phyloP scores from a whole-genome alignment of 179 eudicot species.

The Silene noctiflora region DNA sequence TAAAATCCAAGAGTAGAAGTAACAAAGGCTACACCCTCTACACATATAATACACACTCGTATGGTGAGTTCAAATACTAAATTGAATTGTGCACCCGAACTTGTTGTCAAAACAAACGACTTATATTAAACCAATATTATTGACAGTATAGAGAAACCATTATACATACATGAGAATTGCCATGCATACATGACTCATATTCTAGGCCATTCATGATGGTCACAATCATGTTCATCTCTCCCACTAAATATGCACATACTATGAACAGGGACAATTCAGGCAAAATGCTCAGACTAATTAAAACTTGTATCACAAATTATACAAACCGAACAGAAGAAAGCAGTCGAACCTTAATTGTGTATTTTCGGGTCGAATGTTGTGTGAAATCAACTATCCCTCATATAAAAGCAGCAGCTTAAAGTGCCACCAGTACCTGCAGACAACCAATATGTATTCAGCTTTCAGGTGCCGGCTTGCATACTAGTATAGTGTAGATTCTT shows the following conservation, averaged over 20 bases:
- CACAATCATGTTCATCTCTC: not conserved
- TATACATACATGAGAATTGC: not conserved
- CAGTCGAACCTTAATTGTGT: constrained; percentile 9
- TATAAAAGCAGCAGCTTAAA: constrained; percentile 75
- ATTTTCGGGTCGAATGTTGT: not conserved
- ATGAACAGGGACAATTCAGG: not conserved
- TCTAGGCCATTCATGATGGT: not conserved
- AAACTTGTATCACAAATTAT: constrained; percentile 12
- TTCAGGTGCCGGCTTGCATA: not conserved
- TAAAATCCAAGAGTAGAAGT: too few relatives aligned
- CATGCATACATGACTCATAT: constrained; percentile 1
- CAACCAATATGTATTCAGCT: not conserved
- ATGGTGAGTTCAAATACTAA: too few relatives aligned
- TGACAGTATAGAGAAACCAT: not conserved
- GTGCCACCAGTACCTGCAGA: constrained; percentile 68
- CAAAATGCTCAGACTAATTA: not conserved
- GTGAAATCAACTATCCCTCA: constrained; percentile 17
- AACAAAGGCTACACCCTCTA: too few relatives aligned
- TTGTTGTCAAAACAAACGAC: too few relatives aligned
- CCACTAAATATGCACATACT: not conserved
- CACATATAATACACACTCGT: too few relatives aligned
- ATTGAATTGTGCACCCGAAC: too few relatives aligned
- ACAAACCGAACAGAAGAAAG: not conserved
- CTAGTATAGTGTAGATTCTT: not conserved
- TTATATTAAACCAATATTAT: too few relatives aligned